Evolutionary conservation across 1,284 basidiomycete genomes (phyloP).

Genomic region (Papiliotrema terrestris): DNA sequence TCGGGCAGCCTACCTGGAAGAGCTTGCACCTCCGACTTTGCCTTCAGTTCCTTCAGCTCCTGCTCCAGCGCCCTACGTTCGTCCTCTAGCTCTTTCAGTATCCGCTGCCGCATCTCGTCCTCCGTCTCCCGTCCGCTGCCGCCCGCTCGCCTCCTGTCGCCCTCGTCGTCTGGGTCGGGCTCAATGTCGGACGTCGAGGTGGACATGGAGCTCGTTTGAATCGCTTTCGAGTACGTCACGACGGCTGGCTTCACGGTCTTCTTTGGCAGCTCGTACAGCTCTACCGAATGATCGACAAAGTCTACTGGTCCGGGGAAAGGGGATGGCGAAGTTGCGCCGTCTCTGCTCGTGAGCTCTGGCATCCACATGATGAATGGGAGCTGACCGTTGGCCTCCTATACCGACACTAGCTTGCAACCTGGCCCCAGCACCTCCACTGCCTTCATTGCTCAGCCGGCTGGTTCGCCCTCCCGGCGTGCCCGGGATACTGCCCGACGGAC

Average conservation of each 20-base stretch:
- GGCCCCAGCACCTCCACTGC: not conserved
- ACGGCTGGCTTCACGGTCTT: conserved; percentile 19
- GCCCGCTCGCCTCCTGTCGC: conserved; percentile 8
- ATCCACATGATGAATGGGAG: too few relatives aligned
- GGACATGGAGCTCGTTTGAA: conserved; percentile 65
- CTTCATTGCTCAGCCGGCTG: conserved; percentile 43
- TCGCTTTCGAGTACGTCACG: conserved; percentile 88
- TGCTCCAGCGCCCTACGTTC: conserved; percentile 67
- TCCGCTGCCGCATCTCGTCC: conserved; percentile 67
- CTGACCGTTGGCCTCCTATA: too few relatives aligned
- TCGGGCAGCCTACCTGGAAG: conserved; percentile 39
- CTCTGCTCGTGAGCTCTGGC: not conserved
- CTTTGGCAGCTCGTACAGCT: conserved; percentile 84
- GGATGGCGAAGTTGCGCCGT: conserved; percentile 50
- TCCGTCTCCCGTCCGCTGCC: conserved; percentile 56
- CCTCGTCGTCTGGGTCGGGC: conserved; percentile 41
- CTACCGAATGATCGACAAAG: conserved; percentile 78
- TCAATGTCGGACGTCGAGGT: conserved; percentile 27
- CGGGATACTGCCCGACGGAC: too few relatives aligned
- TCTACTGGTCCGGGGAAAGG: conserved; percentile 57
- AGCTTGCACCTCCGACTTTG: conserved; percentile 65
- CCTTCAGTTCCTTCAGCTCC: conserved; percentile 75
- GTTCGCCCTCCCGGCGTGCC: conserved; percentile 59
- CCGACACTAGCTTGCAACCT: too few relatives aligned
- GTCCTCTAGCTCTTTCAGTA: conserved; percentile 55